Conservation (phyloP, 805 yeast genomes). For the Sporopachydermia quercuum region DNA sequence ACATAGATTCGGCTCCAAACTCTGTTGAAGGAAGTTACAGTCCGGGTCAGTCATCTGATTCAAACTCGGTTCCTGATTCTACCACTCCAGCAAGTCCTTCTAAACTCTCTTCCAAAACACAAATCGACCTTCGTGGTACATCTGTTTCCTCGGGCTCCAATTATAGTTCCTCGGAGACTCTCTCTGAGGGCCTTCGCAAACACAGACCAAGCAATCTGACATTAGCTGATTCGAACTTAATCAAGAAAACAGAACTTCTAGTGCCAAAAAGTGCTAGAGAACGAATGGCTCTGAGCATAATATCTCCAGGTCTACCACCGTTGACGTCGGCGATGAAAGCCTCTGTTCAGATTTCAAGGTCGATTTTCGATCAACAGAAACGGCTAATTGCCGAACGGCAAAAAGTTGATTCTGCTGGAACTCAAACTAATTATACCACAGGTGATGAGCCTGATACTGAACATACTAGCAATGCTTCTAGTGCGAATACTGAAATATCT, state of each 20-base stretch:
- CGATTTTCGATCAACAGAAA: background rate
- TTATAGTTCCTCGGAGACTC: too few species aligned
- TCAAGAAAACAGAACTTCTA: background rate
- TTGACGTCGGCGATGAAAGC: background rate
- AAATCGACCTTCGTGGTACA: too few species aligned
- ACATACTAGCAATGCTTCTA: background rate
- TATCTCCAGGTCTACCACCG: constrained; percentile 1
- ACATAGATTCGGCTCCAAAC: too few species aligned
- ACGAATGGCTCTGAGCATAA: background rate
- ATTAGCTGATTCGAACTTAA: background rate
- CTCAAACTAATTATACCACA: background rate
- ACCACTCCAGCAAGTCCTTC: too few species aligned
- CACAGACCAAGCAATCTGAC: background rate
- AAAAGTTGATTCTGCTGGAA: background rate
- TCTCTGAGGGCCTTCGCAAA: too few species aligned
- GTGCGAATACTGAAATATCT: background rate
- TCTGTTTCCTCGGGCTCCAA: too few species aligned
- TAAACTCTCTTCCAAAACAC: too few species aligned
- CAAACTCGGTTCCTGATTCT: too few species aligned
- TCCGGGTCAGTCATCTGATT: too few species aligned
- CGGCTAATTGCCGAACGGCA: constrained; percentile 1
- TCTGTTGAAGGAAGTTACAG: too few species aligned
- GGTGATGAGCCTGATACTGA: background rate
- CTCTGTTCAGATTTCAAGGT: background rate
- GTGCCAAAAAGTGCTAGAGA: background rate